Evolutionary conservation across 106 monocot species (phyloP), one percentile per base, ranked within the genome.

Genomic region (Platanthera zijinensis): DNA sequence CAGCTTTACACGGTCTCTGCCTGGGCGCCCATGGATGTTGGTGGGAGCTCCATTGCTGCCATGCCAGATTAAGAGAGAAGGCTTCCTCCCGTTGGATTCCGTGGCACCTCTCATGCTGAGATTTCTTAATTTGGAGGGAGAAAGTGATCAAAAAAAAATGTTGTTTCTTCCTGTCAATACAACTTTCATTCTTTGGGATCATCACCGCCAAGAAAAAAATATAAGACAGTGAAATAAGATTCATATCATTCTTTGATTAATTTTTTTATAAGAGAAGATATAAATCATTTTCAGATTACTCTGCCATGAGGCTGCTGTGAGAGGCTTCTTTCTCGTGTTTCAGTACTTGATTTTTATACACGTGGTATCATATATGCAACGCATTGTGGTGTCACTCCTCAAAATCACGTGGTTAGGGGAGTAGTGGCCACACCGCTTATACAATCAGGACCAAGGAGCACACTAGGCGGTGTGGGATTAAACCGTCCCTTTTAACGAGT

Each of bases 1-100:
- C 75, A 86, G 70, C 78, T 97, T 48, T 94, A 87, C 69, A 94
- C 96, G 0, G 88, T 94, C 0, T 93, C 96, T 39, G 87, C 91
- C 15, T 97, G 96, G 96, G 73, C 81, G 7, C 88, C 82, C 5
- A 54, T 80, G 67, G 57, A 48, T 48, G 39, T 32, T n/a, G 84
- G 80, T 59, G 84, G 77, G 48, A 79, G 74, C 76, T 81, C 85
- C 3, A 63, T 79, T 76, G 72, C 73, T n/a, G 74, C 80, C 21
- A 71, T 51, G 52, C 84, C 76, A 76, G 70, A 74, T 72, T 79
- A 71, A 79, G 52, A 17, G 1, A 7, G 15, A 71, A 17, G 74
- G 25, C 10, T 8, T 53, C 56, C 25, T 18, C 13, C n/a, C n/a
- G n/a, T 67, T 67, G 67, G 67, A 67, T 67, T 67, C 32, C 30